These are phyloP conservation scores for Hypoxylon sp. DNA, from an alignment of 2,329 filamentous ascomycete genomes.

Conservation along the genomic window DNA sequence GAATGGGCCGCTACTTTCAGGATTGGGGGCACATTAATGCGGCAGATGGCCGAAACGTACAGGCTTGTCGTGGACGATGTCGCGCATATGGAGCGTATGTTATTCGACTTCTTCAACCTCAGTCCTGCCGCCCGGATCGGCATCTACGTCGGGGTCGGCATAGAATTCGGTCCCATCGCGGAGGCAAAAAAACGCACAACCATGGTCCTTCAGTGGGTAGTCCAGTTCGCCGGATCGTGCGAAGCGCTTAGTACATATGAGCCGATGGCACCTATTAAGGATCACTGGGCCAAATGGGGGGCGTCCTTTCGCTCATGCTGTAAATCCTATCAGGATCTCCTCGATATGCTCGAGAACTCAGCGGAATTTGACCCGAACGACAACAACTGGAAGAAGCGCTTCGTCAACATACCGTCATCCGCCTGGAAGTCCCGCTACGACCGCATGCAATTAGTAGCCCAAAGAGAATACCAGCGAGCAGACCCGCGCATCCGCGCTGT, in stretches of 20 bases:
- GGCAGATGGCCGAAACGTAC: slow-evolving; percentile 9
- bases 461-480: slow-evolving; percentile 42
- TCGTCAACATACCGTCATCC: slow-evolving; percentile 44
- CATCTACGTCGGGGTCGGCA: slow-evolving; percentile 1
- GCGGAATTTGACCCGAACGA: slow-evolving; percentile 18
- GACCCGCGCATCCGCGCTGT: slow-evolving; percentile 44
- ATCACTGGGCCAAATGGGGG: slow-evolving; percentile 32
- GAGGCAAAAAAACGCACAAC: slow-evolving; percentile 10
- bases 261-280: neutral
- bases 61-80: slow-evolving; percentile 36
- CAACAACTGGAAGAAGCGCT: slow-evolving; percentile 30
- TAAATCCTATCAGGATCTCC: slow-evolving; percentile 26
- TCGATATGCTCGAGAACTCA: slow-evolving; percentile 15
- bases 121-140: neutral
- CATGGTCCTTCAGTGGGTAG: accelerated
- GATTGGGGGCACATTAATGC: slow-evolving; percentile 43
- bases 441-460: slow-evolving; percentile 38
- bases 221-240: neutral
- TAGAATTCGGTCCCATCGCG: slow-evolving; percentile 1
- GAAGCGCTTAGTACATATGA: no score
- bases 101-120: slow-evolving; percentile 43
- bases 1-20: neutral
- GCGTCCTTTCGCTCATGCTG: slow-evolving; percentile 8
- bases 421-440: slow-evolving; percentile 38
- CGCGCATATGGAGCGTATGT: slow-evolving; percentile 40